These are phyloP conservation scores for Salinomyces thailandicus DNA, from an alignment of 2,329 filamentous ascomycete species.

Conservation along the genomic window DNA sequence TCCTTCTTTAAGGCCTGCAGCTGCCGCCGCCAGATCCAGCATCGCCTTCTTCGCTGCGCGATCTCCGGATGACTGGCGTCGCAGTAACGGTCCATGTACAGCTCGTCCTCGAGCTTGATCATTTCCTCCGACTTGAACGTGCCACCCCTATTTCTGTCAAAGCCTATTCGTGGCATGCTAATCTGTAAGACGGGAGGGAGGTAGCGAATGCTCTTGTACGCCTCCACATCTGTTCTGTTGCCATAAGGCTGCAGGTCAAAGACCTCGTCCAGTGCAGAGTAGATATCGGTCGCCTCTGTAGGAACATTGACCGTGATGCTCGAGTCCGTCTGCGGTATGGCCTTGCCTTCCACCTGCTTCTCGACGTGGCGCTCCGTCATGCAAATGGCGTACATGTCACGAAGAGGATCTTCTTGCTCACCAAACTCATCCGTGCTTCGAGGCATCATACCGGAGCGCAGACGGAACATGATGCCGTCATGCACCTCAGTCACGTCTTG, in stretches of 20 bases:
- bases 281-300: conserved; percentile 54
- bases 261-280: conserved; percentile 72
- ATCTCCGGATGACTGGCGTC: conserved; percentile 52
- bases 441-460: conserved; percentile 78
- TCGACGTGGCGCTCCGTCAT: conserved; percentile 14
- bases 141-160: conserved; percentile 48
- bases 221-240: conserved; percentile 43
- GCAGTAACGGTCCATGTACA: conserved; percentile 86
- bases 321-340: conserved; percentile 30
- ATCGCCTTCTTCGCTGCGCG: conserved; percentile 53
- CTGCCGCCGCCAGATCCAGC: conserved; percentile 63
- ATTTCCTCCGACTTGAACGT: conserved; percentile 66
- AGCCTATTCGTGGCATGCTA: conserved; percentile 73
- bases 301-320: conserved; percentile 56
- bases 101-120: conserved; percentile 65
- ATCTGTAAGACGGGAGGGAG: conserved; percentile 78
- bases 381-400: conserved; percentile 21
- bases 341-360: conserved; percentile 11
- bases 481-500: conserved; percentile 96
- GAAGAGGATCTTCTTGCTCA: conserved; percentile 59
- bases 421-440: conserved; percentile 55
- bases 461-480: conserved; percentile 77
- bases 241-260: conserved; percentile 72
- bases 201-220: conserved; percentile 55
- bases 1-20: conserved; percentile 32